Base-by-base conservation (phyloP, 192 early-diverging fungal genomes). In the Gonapodya sp. region DNA sequence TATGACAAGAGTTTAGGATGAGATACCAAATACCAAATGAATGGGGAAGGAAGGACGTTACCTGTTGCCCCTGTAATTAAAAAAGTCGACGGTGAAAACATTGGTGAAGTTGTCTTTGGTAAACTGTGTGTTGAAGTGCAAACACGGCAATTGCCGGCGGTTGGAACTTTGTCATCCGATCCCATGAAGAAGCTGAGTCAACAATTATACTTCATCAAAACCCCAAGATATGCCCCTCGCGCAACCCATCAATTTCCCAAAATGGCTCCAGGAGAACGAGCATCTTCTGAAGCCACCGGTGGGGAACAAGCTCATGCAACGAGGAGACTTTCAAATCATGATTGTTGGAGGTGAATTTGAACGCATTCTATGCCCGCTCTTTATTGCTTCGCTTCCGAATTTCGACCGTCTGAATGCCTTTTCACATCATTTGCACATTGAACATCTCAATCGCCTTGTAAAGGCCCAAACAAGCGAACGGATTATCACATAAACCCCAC, bases 401-500 rank as follows among this genome's bases (percentile, higher is more conserved):
- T n/a, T n/a, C n/a, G n/a, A n/a, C n/a, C n/a, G n/a, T n/a, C n/a
- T n/a, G n/a, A n/a, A n/a, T n/a, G n/a, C n/a, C n/a, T n/a, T n/a
- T n/a, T n/a, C n/a, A n/a, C n/a, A n/a, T n/a, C n/a, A n/a, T n/a
- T n/a, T n/a, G n/a, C n/a, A n/a, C n/a, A n/a, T n/a, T n/a, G n/a
- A n/a, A n/a, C n/a, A n/a, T n/a, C n/a, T 24, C 24, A 24, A 64
- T 64, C 8, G 24, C 46, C 46, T 8, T 8, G 8, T 24, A 64
- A 64, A 64, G 95, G 94, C 0, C 97, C 97, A 36, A 99, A 99
- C 86, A 89, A 90, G 74, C 91, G 97, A 34, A 97, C 95, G 24
- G 97, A 99, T 87, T 99, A 95, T 86, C 97, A 99, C 83, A 86
- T 98, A 81, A 99, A 99, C 86, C 90, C 92, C 79, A 99, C 97